Conservation (phyloP, 2,329 filamentous ascomycete genomes). For the Curvularia spicifera region DNA sequence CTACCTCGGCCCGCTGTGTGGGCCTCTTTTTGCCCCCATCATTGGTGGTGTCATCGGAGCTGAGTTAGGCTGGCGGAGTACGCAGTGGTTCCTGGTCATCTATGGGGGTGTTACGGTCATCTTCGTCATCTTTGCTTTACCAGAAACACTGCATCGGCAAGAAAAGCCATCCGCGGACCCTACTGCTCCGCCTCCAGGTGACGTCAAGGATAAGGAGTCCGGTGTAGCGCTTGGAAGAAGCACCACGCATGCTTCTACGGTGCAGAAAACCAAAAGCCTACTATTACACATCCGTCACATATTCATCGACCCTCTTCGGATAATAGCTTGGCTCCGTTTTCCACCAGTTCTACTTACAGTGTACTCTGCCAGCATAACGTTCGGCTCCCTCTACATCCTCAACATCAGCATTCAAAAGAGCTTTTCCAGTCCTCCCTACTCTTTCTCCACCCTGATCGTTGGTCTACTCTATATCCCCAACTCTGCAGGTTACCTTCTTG, state of each 20-base stretch:
- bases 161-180: conserved; percentile 16
- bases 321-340: conserved; percentile 48
- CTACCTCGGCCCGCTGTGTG: conserved; percentile 49
- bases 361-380: conserved; percentile 51
- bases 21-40: conserved; percentile 49
- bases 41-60: conserved; percentile 47
- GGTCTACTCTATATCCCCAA: conserved; percentile 50
- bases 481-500: conserved; percentile 46
- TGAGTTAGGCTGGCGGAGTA: conserved; percentile 47
- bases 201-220: conserved; percentile 15
- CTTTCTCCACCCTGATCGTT: conserved; percentile 45
- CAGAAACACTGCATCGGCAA: conserved; percentile 39
- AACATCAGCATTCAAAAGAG: conserved; percentile 50
- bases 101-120: conserved; percentile 45
- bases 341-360: conserved; percentile 49
- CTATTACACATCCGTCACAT: conserved; percentile 41
- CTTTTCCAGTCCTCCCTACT: conserved; percentile 44
- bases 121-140: conserved; percentile 44
- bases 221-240: conserved; percentile 33
- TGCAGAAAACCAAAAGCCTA: conserved; percentile 40
- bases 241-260: conserved; percentile 45
- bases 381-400: conserved; percentile 49
- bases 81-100: conserved; percentile 50
- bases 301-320: conserved; percentile 50
- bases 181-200: not conserved